Evolutionary conservation across 176 grass and related monocot genomes (phyloP).

Genomic region (Oryza officinalis): DNA sequence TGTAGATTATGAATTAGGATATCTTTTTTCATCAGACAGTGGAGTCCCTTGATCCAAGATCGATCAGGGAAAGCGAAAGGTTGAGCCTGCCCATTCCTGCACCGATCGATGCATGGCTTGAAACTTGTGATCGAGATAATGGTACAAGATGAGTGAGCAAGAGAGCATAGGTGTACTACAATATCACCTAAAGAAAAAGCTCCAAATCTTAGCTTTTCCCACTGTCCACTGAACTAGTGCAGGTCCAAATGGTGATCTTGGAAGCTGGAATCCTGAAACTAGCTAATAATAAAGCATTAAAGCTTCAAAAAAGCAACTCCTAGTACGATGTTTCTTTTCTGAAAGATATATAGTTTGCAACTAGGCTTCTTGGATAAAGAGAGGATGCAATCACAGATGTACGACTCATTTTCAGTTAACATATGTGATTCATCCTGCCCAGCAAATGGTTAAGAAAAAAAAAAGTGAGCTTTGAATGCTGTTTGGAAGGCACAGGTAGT

Average conservation of each 20-base stretch:
- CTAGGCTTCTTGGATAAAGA: background rate
- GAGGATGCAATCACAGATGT: background rate
- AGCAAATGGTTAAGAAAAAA: background rate
- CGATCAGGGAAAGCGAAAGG: background rate
- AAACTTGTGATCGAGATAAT: background rate
- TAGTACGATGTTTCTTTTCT: background rate
- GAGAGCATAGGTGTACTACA: background rate
- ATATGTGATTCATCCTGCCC: background rate
- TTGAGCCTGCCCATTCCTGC: background rate
- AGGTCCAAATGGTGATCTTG: background rate
- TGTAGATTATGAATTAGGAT: background rate
- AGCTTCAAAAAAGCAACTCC: background rate
- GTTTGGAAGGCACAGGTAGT: background rate
- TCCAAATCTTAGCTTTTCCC: conserved; percentile 6
- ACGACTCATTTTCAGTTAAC: background rate
- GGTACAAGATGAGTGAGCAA: background rate
- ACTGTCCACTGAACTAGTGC: background rate
- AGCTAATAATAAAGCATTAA: background rate
- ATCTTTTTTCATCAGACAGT: background rate
- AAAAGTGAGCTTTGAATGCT: background rate
- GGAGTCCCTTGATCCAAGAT: conserved; percentile 12
- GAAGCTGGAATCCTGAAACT: background rate
- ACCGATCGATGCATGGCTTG: background rate
- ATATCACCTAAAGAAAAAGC: background rate
- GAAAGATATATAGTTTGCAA: background rate